Percentiles rank a stretch among this genome's conserved stretches.
Conservation (phyloP, 495 filamentous ascomycete genomes). For the Lentithecium fluviatile region DNA sequence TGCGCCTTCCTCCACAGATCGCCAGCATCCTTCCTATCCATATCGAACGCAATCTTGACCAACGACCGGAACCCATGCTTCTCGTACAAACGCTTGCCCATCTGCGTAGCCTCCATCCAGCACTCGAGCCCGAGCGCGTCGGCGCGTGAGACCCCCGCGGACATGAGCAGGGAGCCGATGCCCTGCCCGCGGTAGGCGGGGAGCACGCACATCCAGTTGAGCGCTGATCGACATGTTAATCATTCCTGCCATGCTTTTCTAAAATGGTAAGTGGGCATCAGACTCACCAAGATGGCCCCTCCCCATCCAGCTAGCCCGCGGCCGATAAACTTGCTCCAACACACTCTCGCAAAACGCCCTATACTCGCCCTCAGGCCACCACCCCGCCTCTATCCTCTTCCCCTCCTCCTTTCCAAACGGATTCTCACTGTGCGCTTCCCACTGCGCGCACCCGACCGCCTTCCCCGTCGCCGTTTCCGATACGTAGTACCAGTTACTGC, state of each 20-base stretch:
- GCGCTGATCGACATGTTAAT: too few relatives aligned
- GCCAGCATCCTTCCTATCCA: slow-evolving; percentile 6
- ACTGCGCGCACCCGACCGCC: slow-evolving; percentile 22
- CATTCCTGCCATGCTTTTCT: background rate
- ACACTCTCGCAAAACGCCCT: slow-evolving; percentile 20
- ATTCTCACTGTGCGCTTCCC: slow-evolving; percentile 13
- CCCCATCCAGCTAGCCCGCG: slow-evolving; percentile 17
- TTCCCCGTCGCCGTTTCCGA: background rate
- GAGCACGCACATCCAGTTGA: slow-evolving; percentile 31
- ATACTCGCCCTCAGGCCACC: slow-evolving; percentile 27
- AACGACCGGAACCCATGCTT: slow-evolving; percentile 21
- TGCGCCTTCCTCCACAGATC: slow-evolving; percentile 17
- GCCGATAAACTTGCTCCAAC: slow-evolving; percentile 21
- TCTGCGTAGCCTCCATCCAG: slow-evolving; percentile 23
- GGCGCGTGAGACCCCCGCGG: background rate
- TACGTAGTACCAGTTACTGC: slow-evolving; percentile 34
- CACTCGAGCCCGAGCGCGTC: slow-evolving; percentile 13
- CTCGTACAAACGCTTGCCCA: slow-evolving; percentile 28
- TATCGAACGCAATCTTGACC: slow-evolving; percentile 23
- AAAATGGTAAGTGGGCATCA: background rate
- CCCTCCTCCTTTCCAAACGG: slow-evolving; percentile 18
- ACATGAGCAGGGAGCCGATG: slow-evolving; percentile 27
- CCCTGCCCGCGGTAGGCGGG: slow-evolving; percentile 25
- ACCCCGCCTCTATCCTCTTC: slow-evolving; percentile 9
- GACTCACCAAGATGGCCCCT: slow-evolving; percentile 22